Percentiles rank a stretch among this genome's conserved stretches.
Conservation (phyloP, 2,329 filamentous ascomycete species). For the Verticillium isaacii region DNA sequence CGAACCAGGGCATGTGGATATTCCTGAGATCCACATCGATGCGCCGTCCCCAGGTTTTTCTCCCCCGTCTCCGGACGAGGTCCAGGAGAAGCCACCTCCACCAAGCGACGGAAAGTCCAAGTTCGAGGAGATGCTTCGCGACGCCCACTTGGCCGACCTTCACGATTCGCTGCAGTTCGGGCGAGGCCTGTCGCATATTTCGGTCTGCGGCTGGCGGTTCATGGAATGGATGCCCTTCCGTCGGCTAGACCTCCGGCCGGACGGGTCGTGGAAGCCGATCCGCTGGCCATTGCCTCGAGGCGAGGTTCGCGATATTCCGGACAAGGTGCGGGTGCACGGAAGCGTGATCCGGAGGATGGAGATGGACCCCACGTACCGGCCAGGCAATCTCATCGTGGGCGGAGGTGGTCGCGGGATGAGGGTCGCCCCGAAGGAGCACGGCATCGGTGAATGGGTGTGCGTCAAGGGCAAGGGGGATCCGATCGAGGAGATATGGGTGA, state of each 20-base stretch:
- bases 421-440: slow-evolving; percentile 53
- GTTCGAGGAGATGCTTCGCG: slow-evolving; percentile 56
- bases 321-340: slow-evolving; percentile 65
- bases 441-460: slow-evolving; percentile 70
- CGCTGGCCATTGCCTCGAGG: slow-evolving; percentile 75
- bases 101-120: slow-evolving; percentile 11
- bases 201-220: slow-evolving; percentile 65
- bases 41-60: slow-evolving; percentile 8
- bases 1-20: slow-evolving; percentile 7
- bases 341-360: slow-evolving; percentile 71
- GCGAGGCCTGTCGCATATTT: slow-evolving; percentile 48
- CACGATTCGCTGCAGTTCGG: slow-evolving; percentile 68
- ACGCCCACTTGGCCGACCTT: slow-evolving; percentile 49
- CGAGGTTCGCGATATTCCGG: slow-evolving; percentile 71
- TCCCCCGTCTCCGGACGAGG: slow-evolving; percentile 9
- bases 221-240: slow-evolving; percentile 82
- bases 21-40: slow-evolving; percentile 25
- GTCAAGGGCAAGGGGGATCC: slow-evolving; percentile 60
- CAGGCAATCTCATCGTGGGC: slow-evolving; percentile 75
- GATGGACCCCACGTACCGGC: slow-evolving; percentile 58
- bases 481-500: slow-evolving; percentile 64
- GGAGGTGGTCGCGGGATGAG: slow-evolving; percentile 69
- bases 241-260: slow-evolving; percentile 69
- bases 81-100: slow-evolving; percentile 14
- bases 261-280: slow-evolving; percentile 76